phyloP scores from a whole-genome alignment of 345 rosid genomes.

The Citropsis articulata region DNA sequence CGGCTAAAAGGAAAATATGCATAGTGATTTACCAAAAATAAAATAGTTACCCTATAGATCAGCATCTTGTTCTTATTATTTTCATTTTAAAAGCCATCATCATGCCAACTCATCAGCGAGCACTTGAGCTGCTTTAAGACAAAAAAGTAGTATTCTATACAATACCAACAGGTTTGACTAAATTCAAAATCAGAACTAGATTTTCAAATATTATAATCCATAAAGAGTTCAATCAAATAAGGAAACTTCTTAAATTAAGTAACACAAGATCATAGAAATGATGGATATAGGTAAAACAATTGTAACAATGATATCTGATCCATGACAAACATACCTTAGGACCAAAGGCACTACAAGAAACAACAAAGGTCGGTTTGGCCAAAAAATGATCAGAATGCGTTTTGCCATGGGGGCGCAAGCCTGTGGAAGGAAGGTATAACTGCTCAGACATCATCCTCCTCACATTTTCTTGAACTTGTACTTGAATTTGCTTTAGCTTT shows the following conservation, averaged over 20 bases:
- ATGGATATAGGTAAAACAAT: not conserved
- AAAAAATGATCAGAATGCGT: conserved; percentile 20
- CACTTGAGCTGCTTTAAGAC: not conserved
- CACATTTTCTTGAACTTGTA: conserved; percentile 69
- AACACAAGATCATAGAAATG: not conserved
- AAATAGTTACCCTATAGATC: no score
- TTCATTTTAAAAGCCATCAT: not conserved
- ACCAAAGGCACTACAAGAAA: conserved; percentile 82
- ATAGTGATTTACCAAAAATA: no score
- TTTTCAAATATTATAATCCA: not conserved
- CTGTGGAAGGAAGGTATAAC: conserved; percentile 44
- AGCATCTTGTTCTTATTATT: no score
- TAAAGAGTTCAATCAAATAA: not conserved
- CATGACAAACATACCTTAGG: conserved; percentile 49
- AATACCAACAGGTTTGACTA: not conserved
- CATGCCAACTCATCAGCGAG: not conserved
- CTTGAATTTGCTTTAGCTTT: conserved; percentile 65
- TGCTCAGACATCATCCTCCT: conserved; percentile 74
- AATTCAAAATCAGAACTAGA: not conserved
- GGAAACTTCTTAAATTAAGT: not conserved
- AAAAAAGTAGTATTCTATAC: not conserved
- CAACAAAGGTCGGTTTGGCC: conserved; percentile 59
- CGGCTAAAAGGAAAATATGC: no score
- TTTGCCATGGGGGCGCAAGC: conserved; percentile 24
- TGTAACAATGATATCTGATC: not conserved